Conservation (phyloP, 768 basidiomycete species). For the Mycena alexandri region DNA sequence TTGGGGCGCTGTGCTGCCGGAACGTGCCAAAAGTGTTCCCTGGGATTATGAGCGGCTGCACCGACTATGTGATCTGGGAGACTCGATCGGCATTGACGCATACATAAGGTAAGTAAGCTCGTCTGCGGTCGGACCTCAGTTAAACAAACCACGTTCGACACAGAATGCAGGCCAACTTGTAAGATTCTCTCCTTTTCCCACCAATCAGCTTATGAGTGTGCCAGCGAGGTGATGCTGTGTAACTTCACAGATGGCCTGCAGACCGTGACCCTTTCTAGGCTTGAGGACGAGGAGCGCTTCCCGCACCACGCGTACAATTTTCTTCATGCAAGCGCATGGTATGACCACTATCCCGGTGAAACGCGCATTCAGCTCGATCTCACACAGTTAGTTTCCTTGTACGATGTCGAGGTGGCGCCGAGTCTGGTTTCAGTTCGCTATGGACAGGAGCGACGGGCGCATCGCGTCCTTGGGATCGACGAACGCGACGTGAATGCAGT, state of each 20-base stretch:
- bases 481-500: slow-evolving; percentile 43
- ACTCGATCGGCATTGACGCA: slow-evolving; percentile 56
- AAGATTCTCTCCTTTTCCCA: slow-evolving; percentile 34
- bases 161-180: slow-evolving; percentile 66
- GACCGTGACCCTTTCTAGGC: slow-evolving; percentile 51
- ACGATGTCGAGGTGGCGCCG: slow-evolving; percentile 53
- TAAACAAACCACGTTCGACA: slow-evolving; percentile 7
- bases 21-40: slow-evolving; percentile 6
- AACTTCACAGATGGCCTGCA: slow-evolving; percentile 57
- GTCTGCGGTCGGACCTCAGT: slow-evolving; percentile 7
- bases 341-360: slow-evolving; percentile 58
- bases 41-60: slow-evolving; percentile 52
- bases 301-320: slow-evolving; percentile 32
- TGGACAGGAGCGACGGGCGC: slow-evolving; percentile 48
- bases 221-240: slow-evolving; percentile 63
- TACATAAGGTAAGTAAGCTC: slow-evolving; percentile 54
- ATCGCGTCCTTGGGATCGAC: slow-evolving; percentile 52
- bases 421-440: slow-evolving; percentile 49
- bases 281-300: slow-evolving; percentile 34
- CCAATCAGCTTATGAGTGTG: neutral
- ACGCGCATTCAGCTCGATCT: slow-evolving; percentile 58
- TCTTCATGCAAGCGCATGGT: slow-evolving; percentile 55
- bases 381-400: slow-evolving; percentile 56
- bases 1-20: slow-evolving; percentile 45
- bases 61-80: slow-evolving; percentile 60